Conservation (phyloP, 495 filamentous ascomycete genomes). For the Aspergillus nanangensis region DNA sequence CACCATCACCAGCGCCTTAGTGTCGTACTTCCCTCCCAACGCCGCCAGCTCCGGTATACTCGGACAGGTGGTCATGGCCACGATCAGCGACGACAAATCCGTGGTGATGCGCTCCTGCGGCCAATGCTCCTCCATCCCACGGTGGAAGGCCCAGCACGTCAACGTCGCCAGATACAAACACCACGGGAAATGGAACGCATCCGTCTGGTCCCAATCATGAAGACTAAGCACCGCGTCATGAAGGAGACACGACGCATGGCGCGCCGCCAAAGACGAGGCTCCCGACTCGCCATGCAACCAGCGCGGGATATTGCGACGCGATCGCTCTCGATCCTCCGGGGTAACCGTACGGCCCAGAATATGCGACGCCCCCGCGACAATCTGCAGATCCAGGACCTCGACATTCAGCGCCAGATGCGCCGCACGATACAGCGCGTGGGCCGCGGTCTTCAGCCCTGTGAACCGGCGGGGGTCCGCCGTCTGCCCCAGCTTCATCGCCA, state of each 20-base stretch:
- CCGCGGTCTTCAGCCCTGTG: slow-evolving; percentile 34
- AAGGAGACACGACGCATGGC: slow-evolving; percentile 43
- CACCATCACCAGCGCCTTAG: slow-evolving; percentile 32
- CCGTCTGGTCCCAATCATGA: slow-evolving; percentile 45
- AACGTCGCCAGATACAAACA: slow-evolving; percentile 52
- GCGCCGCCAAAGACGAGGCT: slow-evolving; percentile 31
- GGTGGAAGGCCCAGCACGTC: slow-evolving; percentile 48
- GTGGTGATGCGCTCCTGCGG: slow-evolving; percentile 10
- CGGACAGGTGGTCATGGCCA: slow-evolving; percentile 31
- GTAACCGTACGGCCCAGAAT: slow-evolving; percentile 48
- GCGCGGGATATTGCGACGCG: slow-evolving; percentile 33
- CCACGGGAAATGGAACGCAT: slow-evolving; percentile 54
- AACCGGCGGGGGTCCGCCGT: slow-evolving; percentile 30
- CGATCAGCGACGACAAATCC: slow-evolving; percentile 30
- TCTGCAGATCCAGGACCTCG: slow-evolving; percentile 52
- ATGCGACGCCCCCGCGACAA: slow-evolving; percentile 47
- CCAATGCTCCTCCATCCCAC: slow-evolving; percentile 13
- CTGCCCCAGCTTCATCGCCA: slow-evolving; percentile 27
- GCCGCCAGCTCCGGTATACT: slow-evolving; percentile 20
- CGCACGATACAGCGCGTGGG: slow-evolving; percentile 45
- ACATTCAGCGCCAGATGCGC: slow-evolving; percentile 46
- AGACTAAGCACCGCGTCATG: slow-evolving; percentile 42
- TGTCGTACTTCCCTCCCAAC: slow-evolving; percentile 27
- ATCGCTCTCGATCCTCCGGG: slow-evolving; percentile 39
- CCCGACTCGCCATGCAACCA: slow-evolving; percentile 29